Evolutionary conservation across 768 basidiomycete genomes (phyloP).

Genomic region (Pleurotus sapidus): DNA sequence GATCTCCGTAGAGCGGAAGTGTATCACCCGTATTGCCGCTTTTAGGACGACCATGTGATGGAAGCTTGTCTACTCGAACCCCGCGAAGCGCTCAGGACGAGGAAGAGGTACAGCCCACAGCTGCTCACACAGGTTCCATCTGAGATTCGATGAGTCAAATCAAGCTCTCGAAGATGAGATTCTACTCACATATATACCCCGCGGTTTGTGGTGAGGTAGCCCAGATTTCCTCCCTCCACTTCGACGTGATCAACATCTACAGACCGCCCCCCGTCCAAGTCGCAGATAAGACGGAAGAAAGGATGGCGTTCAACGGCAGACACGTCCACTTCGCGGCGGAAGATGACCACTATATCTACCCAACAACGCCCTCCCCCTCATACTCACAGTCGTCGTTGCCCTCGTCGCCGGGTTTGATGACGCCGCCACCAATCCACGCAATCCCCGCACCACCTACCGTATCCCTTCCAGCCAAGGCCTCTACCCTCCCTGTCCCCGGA

Average conservation of each 20-base stretch:
- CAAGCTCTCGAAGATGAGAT: neutral
- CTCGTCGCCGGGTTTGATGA: slow-evolving; percentile 4
- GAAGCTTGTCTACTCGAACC: neutral
- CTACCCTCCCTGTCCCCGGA: neutral
- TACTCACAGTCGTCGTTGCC: slow-evolving; percentile 2
- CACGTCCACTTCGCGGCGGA: slow-evolving; percentile 7
- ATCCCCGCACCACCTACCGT: neutral
- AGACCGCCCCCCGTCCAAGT: neutral
- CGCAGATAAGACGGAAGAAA: neutral
- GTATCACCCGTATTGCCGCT: neutral
- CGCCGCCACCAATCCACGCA: neutral
- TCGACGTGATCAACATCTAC: neutral
- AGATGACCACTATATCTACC: slow-evolving; percentile 3
- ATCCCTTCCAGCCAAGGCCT: neutral
- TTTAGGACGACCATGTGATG: neutral
- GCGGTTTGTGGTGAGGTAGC: neutral
- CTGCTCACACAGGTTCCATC: neutral
- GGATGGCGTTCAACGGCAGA: neutral
- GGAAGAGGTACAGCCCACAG: neutral
- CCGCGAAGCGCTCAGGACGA: neutral
- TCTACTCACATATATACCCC: neutral
- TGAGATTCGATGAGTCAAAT: neutral
- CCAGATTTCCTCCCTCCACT: neutral
- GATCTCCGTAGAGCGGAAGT: neutral
- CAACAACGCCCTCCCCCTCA: slow-evolving; percentile 1